Evolutionary conservation across 2,329 filamentous ascomycete species (phyloP), one percentile per base, ranked within the genome.

Genomic region (Calonectria ilicicola): DNA sequence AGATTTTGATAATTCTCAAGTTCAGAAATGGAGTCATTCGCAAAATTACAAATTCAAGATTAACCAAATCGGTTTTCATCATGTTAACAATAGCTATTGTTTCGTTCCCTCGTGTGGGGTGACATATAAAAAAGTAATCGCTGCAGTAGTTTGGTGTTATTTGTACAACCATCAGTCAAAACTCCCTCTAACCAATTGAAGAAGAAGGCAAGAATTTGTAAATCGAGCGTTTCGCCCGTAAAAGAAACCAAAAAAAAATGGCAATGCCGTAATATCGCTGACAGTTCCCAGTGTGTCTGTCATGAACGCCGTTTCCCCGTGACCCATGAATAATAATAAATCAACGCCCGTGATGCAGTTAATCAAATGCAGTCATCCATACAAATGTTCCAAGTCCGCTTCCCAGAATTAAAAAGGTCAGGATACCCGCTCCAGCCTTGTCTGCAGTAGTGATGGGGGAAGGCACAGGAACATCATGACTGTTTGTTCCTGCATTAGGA

Each of bases 311-410:
- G n/a, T 40, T 23, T 40, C 23, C 17, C 53, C 53, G 53, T 40
- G 35, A 60, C 35, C 53, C 53, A 40, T 60, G 15, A 60, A 40
- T 40, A 60, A 40, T 60, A 60, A 60, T 35, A 60, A 40, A 60
- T 42, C 53, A 60, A 60, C 53, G 53, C 35, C 29, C 53, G 26
- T 26, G 32, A 60, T 60, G 53, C 21, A 23, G 32, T 60, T 40
- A 83, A 19, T 82, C 80, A 70, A 81, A 79, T 26, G 72, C 70
- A 71, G 86, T 87, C 87, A 90, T 89, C 88, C 88, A 90, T 38
- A 84, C 82, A 80, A 88, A 89, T 3, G 85, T 85, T n/a, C 84
- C 84, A 3, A 87, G 65, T 1, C 84, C 83, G 23, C 84, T 81
- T 0, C 84, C 82, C 35, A 88, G 77, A 8, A 89, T 74, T 3